Evolutionary conservation across 257 asterid species (phyloP).

Genomic region (Gynochthodes officinalis): DNA sequence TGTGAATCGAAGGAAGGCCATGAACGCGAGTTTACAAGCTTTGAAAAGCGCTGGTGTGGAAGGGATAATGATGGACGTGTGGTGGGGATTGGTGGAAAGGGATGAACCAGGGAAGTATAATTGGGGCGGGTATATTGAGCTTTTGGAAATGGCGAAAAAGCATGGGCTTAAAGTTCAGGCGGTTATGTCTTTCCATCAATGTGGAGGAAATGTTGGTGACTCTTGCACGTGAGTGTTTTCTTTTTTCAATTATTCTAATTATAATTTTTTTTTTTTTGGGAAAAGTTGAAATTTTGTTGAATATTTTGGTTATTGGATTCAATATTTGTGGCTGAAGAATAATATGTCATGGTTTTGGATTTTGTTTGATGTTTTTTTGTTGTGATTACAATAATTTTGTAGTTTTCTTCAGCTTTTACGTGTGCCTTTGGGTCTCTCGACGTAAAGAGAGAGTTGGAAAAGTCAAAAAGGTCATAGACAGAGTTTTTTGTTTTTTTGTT

Average conservation of each 20-base stretch:
- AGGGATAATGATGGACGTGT: slow-evolving; percentile 98
- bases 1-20: slow-evolving; percentile 89
- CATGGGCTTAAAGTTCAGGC: slow-evolving; percentile 96
- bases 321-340: neutral
- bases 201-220: slow-evolving; percentile 98
- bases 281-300: neutral
- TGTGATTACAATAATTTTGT: neutral
- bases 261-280: neutral
- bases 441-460: slow-evolving; percentile 9
- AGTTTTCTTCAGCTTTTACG: slow-evolving; percentile 10
- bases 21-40: slow-evolving; percentile 95
- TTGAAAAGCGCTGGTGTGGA: slow-evolving; percentile 93
- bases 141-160: slow-evolving; percentile 87
- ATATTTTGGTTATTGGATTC: neutral
- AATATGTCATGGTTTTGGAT: neutral
- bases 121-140: slow-evolving; percentile 88
- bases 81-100: slow-evolving; percentile 97
- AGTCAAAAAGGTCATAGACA: neutral
- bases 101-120: slow-evolving; percentile 74
- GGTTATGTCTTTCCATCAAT: slow-evolving; percentile 95
- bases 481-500: no score
- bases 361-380: neutral
- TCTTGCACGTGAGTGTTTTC: slow-evolving; percentile 77
- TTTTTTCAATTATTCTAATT: neutral
- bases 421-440: slow-evolving; percentile 12